Conservation (phyloP, 495 filamentous ascomycete genomes). For the Viridothelium virens region DNA sequence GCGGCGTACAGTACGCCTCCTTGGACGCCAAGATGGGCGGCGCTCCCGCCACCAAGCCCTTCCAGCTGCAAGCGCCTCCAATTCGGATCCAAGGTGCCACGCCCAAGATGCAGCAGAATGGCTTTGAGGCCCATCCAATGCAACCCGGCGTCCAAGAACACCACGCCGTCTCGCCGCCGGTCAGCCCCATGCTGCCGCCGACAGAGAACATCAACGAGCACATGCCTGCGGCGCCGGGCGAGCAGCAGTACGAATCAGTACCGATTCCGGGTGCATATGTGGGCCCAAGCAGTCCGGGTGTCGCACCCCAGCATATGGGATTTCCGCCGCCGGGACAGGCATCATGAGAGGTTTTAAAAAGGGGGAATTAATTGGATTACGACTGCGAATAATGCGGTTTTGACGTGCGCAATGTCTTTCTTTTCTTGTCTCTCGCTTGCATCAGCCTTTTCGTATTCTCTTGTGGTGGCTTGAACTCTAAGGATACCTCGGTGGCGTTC, state of each 20-base stretch:
- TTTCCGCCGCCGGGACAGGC: conserved; percentile 6
- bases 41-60: conserved; percentile 52
- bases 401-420: not conserved
- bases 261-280: conserved; percentile 59
- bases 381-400: not conserved
- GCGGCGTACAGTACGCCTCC: conserved; percentile 46
- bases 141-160: conserved; percentile 8
- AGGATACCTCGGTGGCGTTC: conserved; percentile 5
- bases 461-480: not conserved
- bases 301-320: conserved; percentile 8
- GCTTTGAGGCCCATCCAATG: conserved; percentile 36
- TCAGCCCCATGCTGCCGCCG: conserved; percentile 24
- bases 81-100: conserved; percentile 67
- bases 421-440: not conserved
- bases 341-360: not conserved
- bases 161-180: conserved; percentile 21
- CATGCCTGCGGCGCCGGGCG: conserved; percentile 51
- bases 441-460: not conserved
- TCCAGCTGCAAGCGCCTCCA: conserved; percentile 79
- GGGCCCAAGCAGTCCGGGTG: conserved; percentile 20
- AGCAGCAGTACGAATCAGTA: conserved; percentile 58
- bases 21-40: conserved; percentile 37
- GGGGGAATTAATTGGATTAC: not conserved
- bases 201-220: conserved; percentile 32
- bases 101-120: conserved; percentile 54